These are phyloP conservation scores for Malus domestica DNA, from an alignment of 306 rosid species.

Conservation along the genomic window ASM211411v1 NC_041803.1:45082001-45082500, in stretches of 20 bases:
- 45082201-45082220: constrained; percentile 15
- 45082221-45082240: constrained; percentile 36
- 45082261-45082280: constrained; percentile 99
- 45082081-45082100: background rate
- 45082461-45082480: constrained; percentile 70
- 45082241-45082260: constrained; percentile 92
- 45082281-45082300: constrained; percentile 93
- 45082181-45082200: constrained; percentile 9
- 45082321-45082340: constrained; percentile 79
- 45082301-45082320: constrained; percentile 85
- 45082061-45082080: background rate
- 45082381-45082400: constrained; percentile 98
- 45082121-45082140: background rate
- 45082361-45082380: constrained; percentile 82
- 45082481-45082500: constrained; percentile 77
- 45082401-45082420: constrained; percentile 86
- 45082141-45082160: constrained; percentile 3
- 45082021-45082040: background rate
- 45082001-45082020: constrained; percentile 18
- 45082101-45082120: background rate
- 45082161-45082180: constrained; percentile 14
- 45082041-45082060: constrained; percentile 20
- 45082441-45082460: constrained; percentile 73
- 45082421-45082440: constrained; percentile 73
- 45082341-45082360: constrained; percentile 98